These are phyloP conservation scores for Globisporangium splendens DNA, from an alignment of 352 stramenopile genomes.

Conservation along the genomic window DNA sequence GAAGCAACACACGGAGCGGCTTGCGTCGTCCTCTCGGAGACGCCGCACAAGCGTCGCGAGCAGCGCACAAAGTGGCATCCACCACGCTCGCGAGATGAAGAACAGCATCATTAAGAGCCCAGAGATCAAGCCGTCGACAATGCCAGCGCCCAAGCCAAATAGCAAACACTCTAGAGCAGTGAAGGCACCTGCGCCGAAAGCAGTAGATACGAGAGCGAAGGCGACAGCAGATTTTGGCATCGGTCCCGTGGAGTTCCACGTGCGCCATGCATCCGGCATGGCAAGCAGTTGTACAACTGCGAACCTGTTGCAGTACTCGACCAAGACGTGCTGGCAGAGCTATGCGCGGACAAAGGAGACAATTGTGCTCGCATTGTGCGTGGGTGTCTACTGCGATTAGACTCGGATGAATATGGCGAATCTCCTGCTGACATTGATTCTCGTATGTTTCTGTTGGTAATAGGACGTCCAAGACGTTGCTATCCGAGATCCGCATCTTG, in stretches of 20 bases:
- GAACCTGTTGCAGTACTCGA: conserved; percentile 55
- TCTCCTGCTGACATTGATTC: too few species aligned
- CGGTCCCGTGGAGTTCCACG: conserved; percentile 27
- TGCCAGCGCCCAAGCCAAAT: background rate
- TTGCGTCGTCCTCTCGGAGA: background rate
- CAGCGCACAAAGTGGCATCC: background rate
- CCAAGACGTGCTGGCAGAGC: conserved; percentile 54
- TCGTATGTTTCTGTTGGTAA: background rate
- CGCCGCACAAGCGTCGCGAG: background rate
- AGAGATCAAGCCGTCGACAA: background rate
- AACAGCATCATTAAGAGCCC: background rate
- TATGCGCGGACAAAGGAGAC: conserved; percentile 46
- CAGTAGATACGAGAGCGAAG: too few species aligned
- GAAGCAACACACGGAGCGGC: background rate
- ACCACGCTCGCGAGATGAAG: background rate
- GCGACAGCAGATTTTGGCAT: background rate
- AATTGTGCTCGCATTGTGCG: conserved; percentile 51
- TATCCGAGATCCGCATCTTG: conserved; percentile 66
- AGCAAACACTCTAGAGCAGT: too few species aligned
- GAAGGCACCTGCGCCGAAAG: background rate
- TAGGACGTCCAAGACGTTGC: conserved; percentile 58
- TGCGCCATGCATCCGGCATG: conserved; percentile 33
- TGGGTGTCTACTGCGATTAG: conserved; percentile 9
- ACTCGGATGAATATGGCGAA: too few species aligned
- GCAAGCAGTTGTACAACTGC: conserved; percentile 25